phyloP scores from a whole-genome alignment of 1,284 basidiomycete genomes.

The Apiotrichum sp. region DNA sequence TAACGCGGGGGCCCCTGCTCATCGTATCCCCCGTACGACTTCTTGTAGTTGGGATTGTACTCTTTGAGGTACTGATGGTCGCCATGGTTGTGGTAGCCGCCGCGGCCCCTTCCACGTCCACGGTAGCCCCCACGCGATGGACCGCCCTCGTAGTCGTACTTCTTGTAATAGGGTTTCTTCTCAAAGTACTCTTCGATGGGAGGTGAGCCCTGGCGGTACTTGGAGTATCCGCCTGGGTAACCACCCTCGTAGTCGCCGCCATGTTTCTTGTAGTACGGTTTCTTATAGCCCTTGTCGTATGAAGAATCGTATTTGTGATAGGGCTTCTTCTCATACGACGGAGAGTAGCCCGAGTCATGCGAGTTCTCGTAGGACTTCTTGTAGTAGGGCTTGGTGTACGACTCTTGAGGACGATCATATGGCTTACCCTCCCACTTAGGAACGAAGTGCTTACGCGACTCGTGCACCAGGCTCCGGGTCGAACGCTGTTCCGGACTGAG shows the following conservation, averaged over 20 bases:
- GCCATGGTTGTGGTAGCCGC: not conserved
- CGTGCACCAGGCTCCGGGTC: not conserved
- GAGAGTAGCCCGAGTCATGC: not conserved
- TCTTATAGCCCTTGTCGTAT: not conserved
- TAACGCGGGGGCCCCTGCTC: no score
- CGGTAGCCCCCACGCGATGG: not conserved
- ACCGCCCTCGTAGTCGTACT: constrained; percentile 1
- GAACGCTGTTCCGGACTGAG: not conserved
- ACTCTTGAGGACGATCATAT: not conserved
- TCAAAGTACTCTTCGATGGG: not conserved
- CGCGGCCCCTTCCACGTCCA: not conserved
- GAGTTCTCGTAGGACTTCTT: not conserved
- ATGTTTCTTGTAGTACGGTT: not conserved
- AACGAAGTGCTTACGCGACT: not conserved
- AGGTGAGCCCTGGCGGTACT: not conserved
- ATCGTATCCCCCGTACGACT: not conserved
- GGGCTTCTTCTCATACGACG: not conserved
- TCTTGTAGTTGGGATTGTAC: not conserved
- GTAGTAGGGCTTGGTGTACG: not conserved
- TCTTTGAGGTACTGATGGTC: not conserved
- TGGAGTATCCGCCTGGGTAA: not conserved
- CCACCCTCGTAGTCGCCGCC: not conserved
- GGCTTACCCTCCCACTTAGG: not conserved
- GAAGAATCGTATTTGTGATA: not conserved
- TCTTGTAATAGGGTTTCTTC: not conserved